Conservation (phyloP, 2,329 filamentous ascomycete genomes). For the Grosmannia penicillata region DNA sequence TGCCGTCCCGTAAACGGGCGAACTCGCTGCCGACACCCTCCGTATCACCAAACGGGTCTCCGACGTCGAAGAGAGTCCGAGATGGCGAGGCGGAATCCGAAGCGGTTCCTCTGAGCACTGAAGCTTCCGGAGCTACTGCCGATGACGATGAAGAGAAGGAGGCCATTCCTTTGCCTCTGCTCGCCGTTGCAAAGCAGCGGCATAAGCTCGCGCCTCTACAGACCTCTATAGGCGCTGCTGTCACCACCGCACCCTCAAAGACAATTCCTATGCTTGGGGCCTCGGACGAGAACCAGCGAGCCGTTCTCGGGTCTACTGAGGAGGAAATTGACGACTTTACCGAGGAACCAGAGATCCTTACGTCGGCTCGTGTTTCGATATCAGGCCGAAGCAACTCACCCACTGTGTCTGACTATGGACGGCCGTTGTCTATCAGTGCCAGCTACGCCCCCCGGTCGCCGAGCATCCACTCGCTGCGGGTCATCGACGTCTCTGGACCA, state of each 20-base stretch:
- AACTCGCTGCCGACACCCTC: constrained; percentile 31
- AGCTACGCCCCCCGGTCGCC: constrained; percentile 26
- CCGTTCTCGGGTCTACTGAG: constrained; percentile 37
- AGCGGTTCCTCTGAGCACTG: not conserved
- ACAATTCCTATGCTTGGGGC: constrained; percentile 1
- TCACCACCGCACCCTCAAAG: constrained; percentile 2
- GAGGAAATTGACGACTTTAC: constrained; percentile 35
- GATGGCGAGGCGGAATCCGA: not conserved
- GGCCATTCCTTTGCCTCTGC: not conserved
- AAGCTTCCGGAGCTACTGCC: not conserved
- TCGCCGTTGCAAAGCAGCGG: not conserved
- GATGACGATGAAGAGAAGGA: not conserved
- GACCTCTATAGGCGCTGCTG: constrained; percentile 4
- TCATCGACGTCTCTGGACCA: constrained; percentile 39
- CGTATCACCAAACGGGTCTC: constrained; percentile 13
- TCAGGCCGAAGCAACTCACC: constrained; percentile 34
- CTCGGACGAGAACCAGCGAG: constrained; percentile 26
- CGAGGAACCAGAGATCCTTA: constrained; percentile 44
- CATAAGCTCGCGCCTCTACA: constrained; percentile 1
- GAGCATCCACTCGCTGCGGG: constrained; percentile 40
- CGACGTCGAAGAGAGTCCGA: constrained; percentile 6
- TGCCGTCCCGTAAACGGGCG: constrained; percentile 23
- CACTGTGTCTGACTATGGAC: constrained; percentile 30
- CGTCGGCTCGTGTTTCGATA: constrained; percentile 40
- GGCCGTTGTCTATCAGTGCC: constrained; percentile 21